These are phyloP conservation scores for Rickenella mellea DNA, from an alignment of 768 basidiomycete species.

Conservation along the genomic window DNA sequence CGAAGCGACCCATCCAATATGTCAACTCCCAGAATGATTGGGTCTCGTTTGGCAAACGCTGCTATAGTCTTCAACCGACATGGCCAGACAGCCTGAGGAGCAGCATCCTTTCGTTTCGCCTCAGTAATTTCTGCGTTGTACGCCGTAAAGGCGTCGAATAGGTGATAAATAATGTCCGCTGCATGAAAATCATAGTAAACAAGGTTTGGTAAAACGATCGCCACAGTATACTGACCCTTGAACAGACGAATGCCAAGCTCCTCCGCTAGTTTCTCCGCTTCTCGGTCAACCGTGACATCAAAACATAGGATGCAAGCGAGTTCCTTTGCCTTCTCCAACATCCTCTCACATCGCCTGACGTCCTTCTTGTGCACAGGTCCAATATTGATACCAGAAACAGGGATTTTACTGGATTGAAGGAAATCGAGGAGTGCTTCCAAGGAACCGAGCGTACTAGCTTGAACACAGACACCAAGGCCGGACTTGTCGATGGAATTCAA, in stretches of 20 bases:
- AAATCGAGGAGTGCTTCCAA: conserved; percentile 95
- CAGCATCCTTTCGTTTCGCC: conserved; percentile 86
- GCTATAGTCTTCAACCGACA: conserved; percentile 88
- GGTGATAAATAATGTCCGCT: conserved; percentile 98
- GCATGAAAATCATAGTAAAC: conserved; percentile 4
- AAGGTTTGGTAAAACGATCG: conserved; percentile 1
- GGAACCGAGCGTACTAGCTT: conserved; percentile 94
- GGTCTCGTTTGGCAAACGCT: conserved; percentile 94
- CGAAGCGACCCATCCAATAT: conserved; percentile 88
- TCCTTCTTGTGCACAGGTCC: conserved; percentile 96
- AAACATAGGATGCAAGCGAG: conserved; percentile 93
- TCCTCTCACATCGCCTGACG: conserved; percentile 83
- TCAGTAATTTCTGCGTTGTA: conserved; percentile 90
- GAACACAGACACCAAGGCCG: conserved; percentile 95
- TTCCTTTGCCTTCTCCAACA: conserved; percentile 95
- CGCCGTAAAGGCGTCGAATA: conserved; percentile 92
- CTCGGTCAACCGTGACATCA: conserved; percentile 90
- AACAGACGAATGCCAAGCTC: conserved; percentile 93
- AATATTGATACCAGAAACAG: conserved; percentile 95
- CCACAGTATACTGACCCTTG: conserved; percentile 53
- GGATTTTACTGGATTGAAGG: conserved; percentile 90
- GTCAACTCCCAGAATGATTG: conserved; percentile 94
- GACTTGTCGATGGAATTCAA: conserved; percentile 88
- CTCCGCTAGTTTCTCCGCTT: conserved; percentile 84
- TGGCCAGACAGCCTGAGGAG: conserved; percentile 94